Percentiles rank a stretch among this genome's conserved stretches.
phyloP scores from a whole-genome alignment of 805 yeast species.

The Yamadazyma insecticola region DNA sequence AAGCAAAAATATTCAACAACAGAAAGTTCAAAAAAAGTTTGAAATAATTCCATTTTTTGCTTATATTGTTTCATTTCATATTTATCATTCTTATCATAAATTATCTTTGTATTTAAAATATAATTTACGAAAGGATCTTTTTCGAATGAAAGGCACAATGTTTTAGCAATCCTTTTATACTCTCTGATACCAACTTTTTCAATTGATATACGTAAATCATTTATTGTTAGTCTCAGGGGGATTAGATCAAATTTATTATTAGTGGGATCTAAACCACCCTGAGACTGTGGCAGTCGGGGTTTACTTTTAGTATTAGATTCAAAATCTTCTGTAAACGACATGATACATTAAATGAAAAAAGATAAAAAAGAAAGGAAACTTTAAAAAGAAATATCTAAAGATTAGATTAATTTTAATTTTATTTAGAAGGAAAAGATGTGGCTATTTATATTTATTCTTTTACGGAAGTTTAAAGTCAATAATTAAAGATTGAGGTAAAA shows the following conservation, averaged over 20 bases:
- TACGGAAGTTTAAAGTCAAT: too few species aligned
- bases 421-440: too few species aligned
- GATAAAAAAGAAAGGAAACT: too few species aligned
- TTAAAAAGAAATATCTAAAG: too few species aligned
- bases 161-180: constrained; percentile 52
- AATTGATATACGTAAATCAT: constrained; percentile 14
- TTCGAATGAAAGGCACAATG: constrained; percentile 49
- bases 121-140: constrained; percentile 52
- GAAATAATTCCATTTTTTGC: constrained; percentile 31
- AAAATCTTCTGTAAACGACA: constrained; percentile 26
- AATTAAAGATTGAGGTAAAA: too few species aligned
- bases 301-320: constrained; percentile 25
- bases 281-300: constrained; percentile 39
- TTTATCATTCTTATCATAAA: constrained; percentile 13
- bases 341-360: constrained; percentile 6
- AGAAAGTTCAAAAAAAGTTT: constrained; percentile 49
- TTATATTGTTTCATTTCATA: constrained; percentile 27
- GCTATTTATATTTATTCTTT: too few species aligned
- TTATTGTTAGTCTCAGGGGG: constrained; percentile 12
- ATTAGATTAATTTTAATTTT: too few species aligned
- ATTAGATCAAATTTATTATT: too few species aligned
- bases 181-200: constrained; percentile 32
- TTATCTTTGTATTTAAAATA: constrained; percentile 39
- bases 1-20: constrained; percentile 47
- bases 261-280: constrained; percentile 15